Percentiles rank a stretch among this genome's conserved stretches.
Conservation (phyloP, 2,329 filamentous ascomycete genomes). For the Clarireedia sp. region DNA sequence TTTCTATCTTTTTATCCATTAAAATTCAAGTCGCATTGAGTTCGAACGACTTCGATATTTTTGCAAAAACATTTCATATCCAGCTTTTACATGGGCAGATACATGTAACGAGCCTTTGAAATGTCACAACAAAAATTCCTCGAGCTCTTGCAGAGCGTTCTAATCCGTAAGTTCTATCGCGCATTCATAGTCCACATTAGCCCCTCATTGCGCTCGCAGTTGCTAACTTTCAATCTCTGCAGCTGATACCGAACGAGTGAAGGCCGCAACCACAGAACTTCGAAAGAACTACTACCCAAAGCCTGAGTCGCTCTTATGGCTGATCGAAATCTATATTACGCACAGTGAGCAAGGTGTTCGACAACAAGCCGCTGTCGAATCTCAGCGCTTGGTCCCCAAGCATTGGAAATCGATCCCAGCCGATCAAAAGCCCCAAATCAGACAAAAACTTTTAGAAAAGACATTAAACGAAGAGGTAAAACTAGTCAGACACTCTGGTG, state of each 20-base stretch:
- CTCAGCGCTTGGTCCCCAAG: slow-evolving; percentile 70
- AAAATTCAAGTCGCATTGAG: neutral
- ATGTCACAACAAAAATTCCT: slow-evolving; percentile 83
- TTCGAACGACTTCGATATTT: neutral
- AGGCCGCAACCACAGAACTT: slow-evolving; percentile 80
- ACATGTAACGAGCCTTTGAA: slow-evolving; percentile 9
- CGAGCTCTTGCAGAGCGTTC: slow-evolving; percentile 76
- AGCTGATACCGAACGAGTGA: slow-evolving; percentile 86
- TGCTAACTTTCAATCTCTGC: slow-evolving; percentile 22
- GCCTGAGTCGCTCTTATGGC: slow-evolving; percentile 72
- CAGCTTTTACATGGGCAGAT: neutral
- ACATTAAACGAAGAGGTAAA: slow-evolving; percentile 71
- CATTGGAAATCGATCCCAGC: slow-evolving; percentile 73
- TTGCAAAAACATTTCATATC: neutral
- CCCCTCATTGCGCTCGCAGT: slow-evolving; percentile 12
- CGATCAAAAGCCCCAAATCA: slow-evolving; percentile 71
- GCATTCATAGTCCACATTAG: slow-evolving; percentile 2
- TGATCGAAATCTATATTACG: slow-evolving; percentile 81
- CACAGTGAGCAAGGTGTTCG: slow-evolving; percentile 56
- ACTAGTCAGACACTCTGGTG: slow-evolving; percentile 75
- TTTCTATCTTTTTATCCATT: neutral
- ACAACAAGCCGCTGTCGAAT: slow-evolving; percentile 88
- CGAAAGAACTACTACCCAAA: slow-evolving; percentile 91
- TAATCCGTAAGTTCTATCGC: slow-evolving; percentile 61
- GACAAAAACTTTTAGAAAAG: slow-evolving; percentile 75